phyloP scores from a whole-genome alignment of 2,329 filamentous ascomycete species.

The Pestalotiopsis sp. region DNA sequence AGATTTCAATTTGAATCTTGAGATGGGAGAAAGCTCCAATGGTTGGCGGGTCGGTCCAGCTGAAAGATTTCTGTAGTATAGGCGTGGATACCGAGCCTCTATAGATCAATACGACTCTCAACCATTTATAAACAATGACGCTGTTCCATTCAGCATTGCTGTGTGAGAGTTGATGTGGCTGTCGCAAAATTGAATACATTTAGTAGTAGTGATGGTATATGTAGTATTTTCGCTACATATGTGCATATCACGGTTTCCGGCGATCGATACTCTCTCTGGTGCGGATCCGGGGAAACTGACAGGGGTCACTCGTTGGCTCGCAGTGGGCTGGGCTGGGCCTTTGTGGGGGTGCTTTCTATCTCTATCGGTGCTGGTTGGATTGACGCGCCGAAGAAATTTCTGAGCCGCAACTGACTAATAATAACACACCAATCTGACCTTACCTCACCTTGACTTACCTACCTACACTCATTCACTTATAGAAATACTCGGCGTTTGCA shows the following conservation, averaged over 20 bases:
- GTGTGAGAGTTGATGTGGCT: not conserved
- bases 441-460: not conserved
- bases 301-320: not conserved
- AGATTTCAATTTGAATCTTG: not conserved
- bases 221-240: not conserved
- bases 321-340: not conserved
- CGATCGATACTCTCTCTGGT: not conserved
- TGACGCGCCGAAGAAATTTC: not conserved
- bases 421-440: not conserved
- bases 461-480: not conserved
- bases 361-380: not conserved
- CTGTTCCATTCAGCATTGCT: not conserved
- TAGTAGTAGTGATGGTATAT: not conserved
- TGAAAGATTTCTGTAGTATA: not conserved
- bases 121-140: not conserved
- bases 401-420: conserved; percentile 2
- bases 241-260: not conserved
- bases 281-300: not conserved
- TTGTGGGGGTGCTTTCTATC: not conserved
- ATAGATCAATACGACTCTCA: conserved; percentile 8
- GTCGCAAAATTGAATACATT: not conserved
- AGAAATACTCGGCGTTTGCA: not conserved
- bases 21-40: conserved; percentile 12
- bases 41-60: conserved; percentile 18
- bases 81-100: not conserved